Conservation (phyloP, 495 filamentous ascomycete species). For the Apodospora peruviana region DNA sequence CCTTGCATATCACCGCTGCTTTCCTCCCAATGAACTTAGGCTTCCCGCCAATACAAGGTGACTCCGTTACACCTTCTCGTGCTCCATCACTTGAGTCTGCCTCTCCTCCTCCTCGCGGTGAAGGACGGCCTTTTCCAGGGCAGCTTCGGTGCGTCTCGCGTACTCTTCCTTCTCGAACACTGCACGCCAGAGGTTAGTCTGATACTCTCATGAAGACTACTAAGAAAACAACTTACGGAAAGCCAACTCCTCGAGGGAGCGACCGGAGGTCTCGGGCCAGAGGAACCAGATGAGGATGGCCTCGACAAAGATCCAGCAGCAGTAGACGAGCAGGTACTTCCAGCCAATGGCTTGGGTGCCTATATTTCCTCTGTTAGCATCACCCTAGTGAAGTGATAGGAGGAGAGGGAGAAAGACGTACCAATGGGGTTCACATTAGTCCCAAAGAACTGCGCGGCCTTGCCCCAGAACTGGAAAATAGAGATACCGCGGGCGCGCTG, state of each 20-base stretch:
- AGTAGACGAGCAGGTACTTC: slow-evolving; percentile 51
- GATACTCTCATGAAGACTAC: neutral
- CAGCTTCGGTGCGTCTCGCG: slow-evolving; percentile 7
- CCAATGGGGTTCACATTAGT: slow-evolving; percentile 63
- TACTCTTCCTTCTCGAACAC: slow-evolving; percentile 21
- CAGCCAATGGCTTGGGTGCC: slow-evolving; percentile 51
- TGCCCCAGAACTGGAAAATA: slow-evolving; percentile 60
- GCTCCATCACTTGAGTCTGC: neutral
- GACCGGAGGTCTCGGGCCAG: slow-evolving; percentile 57
- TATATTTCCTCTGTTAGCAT: neutral
- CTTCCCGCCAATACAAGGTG: too few relatives aligned
- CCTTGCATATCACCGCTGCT: too few relatives aligned
- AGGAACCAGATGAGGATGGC: slow-evolving; percentile 54
- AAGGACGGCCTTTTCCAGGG: slow-evolving; percentile 10
- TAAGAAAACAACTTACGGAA: slow-evolving; percentile 44
- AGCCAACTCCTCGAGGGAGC: slow-evolving; percentile 60
- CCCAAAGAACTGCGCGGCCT: slow-evolving; percentile 38
- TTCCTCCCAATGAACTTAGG: too few relatives aligned
- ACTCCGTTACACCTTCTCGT: slow-evolving; percentile 8
- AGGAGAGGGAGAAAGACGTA: neutral
- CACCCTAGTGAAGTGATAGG: neutral
- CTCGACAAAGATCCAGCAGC: slow-evolving; percentile 55
- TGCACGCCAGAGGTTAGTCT: slow-evolving; percentile 1
- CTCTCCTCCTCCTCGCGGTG: too few relatives aligned
- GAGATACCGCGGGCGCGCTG: slow-evolving; percentile 56